Percentiles rank a stretch among this genome's conserved stretches.
These are phyloP conservation scores for Theobroma cacao DNA, from an alignment of 345 rosid genomes.

Conservation along the genomic window DNA sequence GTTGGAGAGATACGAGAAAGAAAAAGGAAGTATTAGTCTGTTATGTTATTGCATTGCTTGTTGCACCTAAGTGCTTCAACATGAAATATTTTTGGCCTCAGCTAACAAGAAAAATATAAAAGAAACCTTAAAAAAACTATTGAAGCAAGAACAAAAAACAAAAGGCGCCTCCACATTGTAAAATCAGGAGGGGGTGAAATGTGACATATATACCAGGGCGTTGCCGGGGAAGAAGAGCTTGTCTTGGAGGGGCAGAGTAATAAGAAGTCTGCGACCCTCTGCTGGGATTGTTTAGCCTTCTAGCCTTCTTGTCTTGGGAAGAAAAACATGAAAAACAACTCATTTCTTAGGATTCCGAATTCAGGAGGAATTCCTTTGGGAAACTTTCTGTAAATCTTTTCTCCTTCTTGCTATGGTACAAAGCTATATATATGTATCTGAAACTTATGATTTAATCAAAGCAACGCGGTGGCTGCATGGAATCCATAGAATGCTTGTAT, in stretches of 20 bases:
- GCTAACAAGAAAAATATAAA: neutral
- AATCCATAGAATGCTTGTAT: neutral
- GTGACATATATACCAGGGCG: constrained; percentile 21
- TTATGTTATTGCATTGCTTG: neutral
- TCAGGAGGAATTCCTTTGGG: neutral
- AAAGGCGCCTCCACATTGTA: neutral
- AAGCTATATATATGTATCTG: neutral
- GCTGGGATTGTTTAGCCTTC: constrained; percentile 25
- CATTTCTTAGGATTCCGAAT: constrained; percentile 38
- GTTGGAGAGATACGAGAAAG: too few relatives aligned
- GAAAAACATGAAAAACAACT: constrained; percentile 80
- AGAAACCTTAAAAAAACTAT: neutral
- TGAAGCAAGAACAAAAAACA: neutral
- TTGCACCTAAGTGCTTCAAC: neutral
- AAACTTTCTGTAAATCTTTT: neutral
- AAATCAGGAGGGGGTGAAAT: neutral
- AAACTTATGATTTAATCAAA: neutral
- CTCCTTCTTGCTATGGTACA: neutral
- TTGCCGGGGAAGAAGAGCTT: constrained; percentile 12
- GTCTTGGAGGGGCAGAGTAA: constrained; percentile 9
- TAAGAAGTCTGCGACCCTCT: constrained; percentile 4
- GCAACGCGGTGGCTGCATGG: neutral
- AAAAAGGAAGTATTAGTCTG: neutral
- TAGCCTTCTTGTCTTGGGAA: constrained; percentile 47
- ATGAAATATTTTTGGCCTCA: too few relatives aligned